These are phyloP conservation scores for Ehretia macrophylla DNA, from an alignment of 257 asterid species.

Conservation along the genomic window DNA sequence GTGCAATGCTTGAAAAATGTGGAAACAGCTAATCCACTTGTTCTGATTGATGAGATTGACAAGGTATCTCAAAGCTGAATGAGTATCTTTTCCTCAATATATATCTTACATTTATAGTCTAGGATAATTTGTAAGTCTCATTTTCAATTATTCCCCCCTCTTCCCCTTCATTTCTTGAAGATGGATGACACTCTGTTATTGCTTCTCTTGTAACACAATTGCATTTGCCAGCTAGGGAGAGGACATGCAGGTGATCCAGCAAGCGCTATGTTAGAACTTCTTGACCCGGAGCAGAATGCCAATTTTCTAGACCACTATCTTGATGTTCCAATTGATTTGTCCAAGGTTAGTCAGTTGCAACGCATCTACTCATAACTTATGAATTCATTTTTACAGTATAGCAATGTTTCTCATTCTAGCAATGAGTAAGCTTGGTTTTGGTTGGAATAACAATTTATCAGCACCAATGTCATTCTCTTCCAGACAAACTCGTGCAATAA, in stretches of 20 bases:
- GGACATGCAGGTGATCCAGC: conserved; percentile 99
- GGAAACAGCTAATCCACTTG: conserved; percentile 98
- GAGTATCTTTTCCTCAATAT: neutral
- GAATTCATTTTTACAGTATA: neutral
- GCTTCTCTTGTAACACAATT: conserved; percentile 13
- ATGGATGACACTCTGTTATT: neutral
- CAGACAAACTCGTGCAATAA: neutral
- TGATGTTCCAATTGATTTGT: conserved; percentile 93
- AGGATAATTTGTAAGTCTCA: neutral
- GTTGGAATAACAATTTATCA: no score
- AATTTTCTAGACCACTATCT: conserved; percentile 98
- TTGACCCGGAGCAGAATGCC: conserved; percentile 99
- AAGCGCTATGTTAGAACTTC: conserved; percentile 99
- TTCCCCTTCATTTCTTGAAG: neutral
- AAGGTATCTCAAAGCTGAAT: conserved; percentile 46
- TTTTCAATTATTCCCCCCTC: neutral
- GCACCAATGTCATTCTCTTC: neutral
- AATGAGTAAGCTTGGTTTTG: neutral
- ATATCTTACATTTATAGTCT: no score
- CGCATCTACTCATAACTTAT: neutral
- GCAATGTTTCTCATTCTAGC: neutral
- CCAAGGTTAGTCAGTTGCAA: conserved; percentile 66
- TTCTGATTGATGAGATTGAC: conserved; percentile 96
- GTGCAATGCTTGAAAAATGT: conserved; percentile 95
- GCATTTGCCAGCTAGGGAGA: conserved; percentile 78